Base-by-base conservation (phyloP, 2,329 filamentous ascomycete species). In the Aureobasidium uvarum region DNA sequence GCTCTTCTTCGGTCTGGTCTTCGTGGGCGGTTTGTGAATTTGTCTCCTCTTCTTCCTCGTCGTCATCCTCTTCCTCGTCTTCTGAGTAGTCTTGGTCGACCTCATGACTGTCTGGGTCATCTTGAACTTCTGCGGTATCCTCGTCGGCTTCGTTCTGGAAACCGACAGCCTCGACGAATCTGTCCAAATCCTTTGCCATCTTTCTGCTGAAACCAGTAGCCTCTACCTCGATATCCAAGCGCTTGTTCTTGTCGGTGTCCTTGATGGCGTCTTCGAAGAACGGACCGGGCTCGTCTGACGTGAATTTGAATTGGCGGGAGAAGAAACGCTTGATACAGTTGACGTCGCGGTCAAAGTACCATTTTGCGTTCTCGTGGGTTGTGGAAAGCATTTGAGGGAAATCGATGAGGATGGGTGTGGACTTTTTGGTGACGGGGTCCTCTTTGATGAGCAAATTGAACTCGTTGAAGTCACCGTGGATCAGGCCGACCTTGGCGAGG, bases 351-450 rank as follows among this genome's bases (percentile, higher is more conserved):
- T 98, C 91, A 76, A 99, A 99, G 78, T 99, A 98, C 85, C 93
- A 96, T 74, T 96, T 90, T 20, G 95, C 96, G 73, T 99, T 97
- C 41, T 83, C 79, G 74, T 99, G 95, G 71, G 96, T 92, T 75
- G 96, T 92, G 0, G 94, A 98, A 2, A 99, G 87, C 89, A 97
- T 98, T 75, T 99, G 95, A 0, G 95, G 95, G 74, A 99, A 99
- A 79, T 99, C 96, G 72, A 99, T 99, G 52, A 99, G 80, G 63
- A 97, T 86, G 0, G 95, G 95, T 7, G 86, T 86, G 7, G 68
- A 46, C 18, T 36, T 64, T n/a, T 64, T 64, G 13, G 46, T 59
- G 20, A 58, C 67, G 25, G 41, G 56, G 55, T 82, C 86, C 76
- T 98, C 94, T 74, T 95, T 92, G 75, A 99, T 88, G 39, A 99